These are phyloP conservation scores for Paulownia fortunei DNA, from an alignment of 257 asterid species.

Conservation along the genomic window DNA sequence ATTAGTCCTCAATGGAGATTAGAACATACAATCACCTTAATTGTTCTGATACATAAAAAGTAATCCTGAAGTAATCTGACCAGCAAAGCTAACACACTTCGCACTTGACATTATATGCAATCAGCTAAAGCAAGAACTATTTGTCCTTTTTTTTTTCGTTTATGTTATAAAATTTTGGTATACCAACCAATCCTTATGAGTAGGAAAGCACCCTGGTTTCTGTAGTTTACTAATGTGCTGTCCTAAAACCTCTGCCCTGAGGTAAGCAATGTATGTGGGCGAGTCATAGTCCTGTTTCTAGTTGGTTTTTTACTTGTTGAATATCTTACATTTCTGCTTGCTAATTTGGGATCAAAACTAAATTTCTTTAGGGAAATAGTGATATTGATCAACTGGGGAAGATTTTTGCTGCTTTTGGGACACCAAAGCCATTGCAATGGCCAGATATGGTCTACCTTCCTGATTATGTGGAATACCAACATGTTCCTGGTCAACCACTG, in stretches of 20 bases:
- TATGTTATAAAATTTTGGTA: background rate
- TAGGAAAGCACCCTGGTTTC: background rate
- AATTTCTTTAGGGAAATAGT: constrained; percentile 72
- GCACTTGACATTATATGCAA: background rate
- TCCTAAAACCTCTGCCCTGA: background rate
- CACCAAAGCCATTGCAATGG: constrained; percentile 94
- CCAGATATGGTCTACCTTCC: constrained; percentile 90
- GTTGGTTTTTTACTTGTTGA: background rate
- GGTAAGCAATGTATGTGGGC: background rate
- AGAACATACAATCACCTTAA: background rate
- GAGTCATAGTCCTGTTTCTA: background rate
- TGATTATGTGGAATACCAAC: constrained; percentile 86
- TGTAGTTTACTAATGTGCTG: background rate
- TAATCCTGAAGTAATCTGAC: background rate
- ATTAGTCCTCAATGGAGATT: background rate
- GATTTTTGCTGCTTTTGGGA: constrained; percentile 94
- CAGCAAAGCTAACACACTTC: background rate
- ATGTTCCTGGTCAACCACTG: constrained; percentile 62
- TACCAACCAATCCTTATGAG: background rate
- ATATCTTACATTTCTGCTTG: background rate
- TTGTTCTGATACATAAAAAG: background rate
- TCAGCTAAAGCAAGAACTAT: background rate
- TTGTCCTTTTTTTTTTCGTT: background rate
- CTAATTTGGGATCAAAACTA: constrained; percentile 26
- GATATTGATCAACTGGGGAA: constrained; percentile 98